These are phyloP conservation scores for Pichia exigua DNA, from an alignment of 805 yeast genomes.

Conservation along the genomic window DNA sequence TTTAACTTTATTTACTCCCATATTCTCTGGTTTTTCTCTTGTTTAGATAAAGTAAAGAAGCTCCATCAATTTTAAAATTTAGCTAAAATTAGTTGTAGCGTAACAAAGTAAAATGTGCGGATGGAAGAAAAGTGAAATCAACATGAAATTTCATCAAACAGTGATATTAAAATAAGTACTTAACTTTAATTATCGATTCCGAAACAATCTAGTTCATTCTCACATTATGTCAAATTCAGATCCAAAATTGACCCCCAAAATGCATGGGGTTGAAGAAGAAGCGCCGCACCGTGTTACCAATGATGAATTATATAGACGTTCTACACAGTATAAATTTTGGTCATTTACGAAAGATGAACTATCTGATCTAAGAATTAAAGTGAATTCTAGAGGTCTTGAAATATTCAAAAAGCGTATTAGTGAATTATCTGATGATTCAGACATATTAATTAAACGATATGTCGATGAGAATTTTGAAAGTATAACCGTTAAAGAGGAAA, in stretches of 20 bases:
- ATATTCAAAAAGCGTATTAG: conserved; percentile 14
- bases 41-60: background rate
- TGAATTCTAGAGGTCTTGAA: conserved; percentile 48
- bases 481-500: conserved; percentile 64
- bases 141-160: no score
- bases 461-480: conserved; percentile 27
- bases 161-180: no score
- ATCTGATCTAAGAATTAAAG: conserved; percentile 36
- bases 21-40: background rate
- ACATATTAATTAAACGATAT: conserved; percentile 13
- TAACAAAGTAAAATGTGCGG: no score
- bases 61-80: background rate
- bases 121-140: no score
- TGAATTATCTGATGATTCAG: conserved; percentile 15
- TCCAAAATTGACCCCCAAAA: conserved; percentile 2
- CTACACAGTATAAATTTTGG: conserved; percentile 82
- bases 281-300: conserved; percentile 39
- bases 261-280: conserved; percentile 8
- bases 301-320: conserved; percentile 83
- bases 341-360: conserved; percentile 62
- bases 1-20: background rate
- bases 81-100: no score
- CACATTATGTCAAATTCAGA: background rate
- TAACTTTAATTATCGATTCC: no score
- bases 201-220: no score